Evolutionary conservation across 371 early-diverging fungal species (phyloP).

Genomic region (Sporodiniella umbellata): DNA sequence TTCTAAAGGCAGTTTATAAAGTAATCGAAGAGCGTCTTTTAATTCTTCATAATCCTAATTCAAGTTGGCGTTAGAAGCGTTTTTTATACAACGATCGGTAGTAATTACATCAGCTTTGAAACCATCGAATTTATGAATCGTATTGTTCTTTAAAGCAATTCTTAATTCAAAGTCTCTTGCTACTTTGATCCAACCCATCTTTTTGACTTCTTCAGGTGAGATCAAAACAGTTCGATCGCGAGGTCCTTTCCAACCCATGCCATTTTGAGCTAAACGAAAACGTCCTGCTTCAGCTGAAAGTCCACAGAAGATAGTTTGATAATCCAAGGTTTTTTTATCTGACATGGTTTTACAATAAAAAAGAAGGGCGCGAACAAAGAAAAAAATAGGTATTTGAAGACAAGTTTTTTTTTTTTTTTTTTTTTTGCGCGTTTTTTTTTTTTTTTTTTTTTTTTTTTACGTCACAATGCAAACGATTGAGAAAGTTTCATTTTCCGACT

Average conservation of each 20-base stretch:
- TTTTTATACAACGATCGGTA: no score
- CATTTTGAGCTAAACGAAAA: constrained; percentile 74
- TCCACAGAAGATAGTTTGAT: constrained; percentile 44
- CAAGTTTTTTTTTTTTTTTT: neutral
- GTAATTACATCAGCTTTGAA: constrained; percentile 82
- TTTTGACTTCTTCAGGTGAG: constrained; percentile 64
- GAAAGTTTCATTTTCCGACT: no score
- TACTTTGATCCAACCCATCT: constrained; percentile 74
- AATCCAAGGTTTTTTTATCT: constrained; percentile 40
- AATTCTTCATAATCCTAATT: constrained; percentile 86
- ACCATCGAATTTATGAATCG: constrained; percentile 83
- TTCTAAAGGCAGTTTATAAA: constrained; percentile 77
- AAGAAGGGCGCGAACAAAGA: neutral
- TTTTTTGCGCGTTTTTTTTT: no score
- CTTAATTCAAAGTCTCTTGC: constrained; percentile 85
- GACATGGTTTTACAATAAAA: constrained; percentile 29
- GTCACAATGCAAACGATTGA: no score
- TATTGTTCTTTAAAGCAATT: constrained; percentile 68
- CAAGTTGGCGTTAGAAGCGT: no score
- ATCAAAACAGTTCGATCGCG: constrained; percentile 62
- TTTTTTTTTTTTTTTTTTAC: no score
- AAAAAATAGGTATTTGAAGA: neutral
- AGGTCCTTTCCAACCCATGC: constrained; percentile 81
- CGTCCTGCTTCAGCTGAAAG: constrained; percentile 49
- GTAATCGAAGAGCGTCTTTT: constrained; percentile 59